Base-by-base conservation (phyloP, 2,329 filamentous ascomycete genomes). In the Annulohypoxylon truncatum region DNA sequence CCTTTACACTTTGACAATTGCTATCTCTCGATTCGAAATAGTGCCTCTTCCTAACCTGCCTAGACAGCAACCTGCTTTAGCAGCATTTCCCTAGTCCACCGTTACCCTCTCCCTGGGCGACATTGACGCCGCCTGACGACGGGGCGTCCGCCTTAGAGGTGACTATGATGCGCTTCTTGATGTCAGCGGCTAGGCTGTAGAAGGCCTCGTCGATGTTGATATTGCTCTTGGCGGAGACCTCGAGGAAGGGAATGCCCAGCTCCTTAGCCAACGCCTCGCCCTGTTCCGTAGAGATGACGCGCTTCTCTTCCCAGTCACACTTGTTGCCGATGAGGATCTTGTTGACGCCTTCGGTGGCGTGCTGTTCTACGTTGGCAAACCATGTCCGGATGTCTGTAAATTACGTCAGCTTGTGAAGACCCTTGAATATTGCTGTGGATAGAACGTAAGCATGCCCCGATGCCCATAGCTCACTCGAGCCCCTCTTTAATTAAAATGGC, bases 271-370 rank as follows among this genome's bases (percentile, higher is more conserved):
- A 88, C 71, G 91, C 90, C 81, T 99, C 94, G 74, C 96, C 96
- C 77, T 94, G 91, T 80, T 97, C 94, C 65, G 92, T 97, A 52
- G 93, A 94, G 42, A 99, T 92, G 59, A 92, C 94, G 73, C 96
- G 91, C 87, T 98, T 98, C 83, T 99, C 96, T 82, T 98, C 96
- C 96, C 96, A 98, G 82, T 99, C 96, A 83, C 96, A 99, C 84
- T 99, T 99, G 88, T 99, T 99, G 79, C 96, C 96, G 73, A 99
- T 97, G 72, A 99, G 88, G 78, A 99, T 98, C 87, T 98, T 99
- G 89, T 98, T 97, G 78, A 99, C 96, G 76, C 96, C 96, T 83
- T 98, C 96, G 75, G 93, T 97, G 64, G 96, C 96, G 83, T 99
- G 94, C 81, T 97, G 94, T 80, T 97, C 94, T 74, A 97, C 94